These are phyloP conservation scores for Cercospora zeina DNA, from an alignment of 2,329 filamentous ascomycete species.

Conservation along the genomic window DNA sequence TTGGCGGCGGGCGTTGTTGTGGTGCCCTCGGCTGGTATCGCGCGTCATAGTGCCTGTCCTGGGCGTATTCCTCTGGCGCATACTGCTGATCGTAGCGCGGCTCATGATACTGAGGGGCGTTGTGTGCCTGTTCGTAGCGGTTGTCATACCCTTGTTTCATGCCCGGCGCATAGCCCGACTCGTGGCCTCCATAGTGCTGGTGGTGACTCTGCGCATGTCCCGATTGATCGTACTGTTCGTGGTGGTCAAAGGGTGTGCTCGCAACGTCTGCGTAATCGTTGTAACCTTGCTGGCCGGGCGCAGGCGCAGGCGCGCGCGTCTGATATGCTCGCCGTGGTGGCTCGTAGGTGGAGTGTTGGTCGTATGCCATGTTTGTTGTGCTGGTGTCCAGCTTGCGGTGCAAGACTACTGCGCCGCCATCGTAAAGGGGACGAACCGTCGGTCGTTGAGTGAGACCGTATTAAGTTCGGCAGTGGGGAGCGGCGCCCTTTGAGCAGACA, in stretches of 20 bases:
- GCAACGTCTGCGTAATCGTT: slow-evolving; percentile 25
- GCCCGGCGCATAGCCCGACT: slow-evolving; percentile 19
- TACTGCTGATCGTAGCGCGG: slow-evolving; percentile 22
- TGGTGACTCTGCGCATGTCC: slow-evolving; percentile 23
- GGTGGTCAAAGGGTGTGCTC: slow-evolving; percentile 26
- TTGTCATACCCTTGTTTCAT: slow-evolving; percentile 19
- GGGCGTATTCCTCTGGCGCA: slow-evolving; percentile 19
- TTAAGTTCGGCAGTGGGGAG: not conserved
- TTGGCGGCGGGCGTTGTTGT: slow-evolving; percentile 17
- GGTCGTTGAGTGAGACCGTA: not conserved
- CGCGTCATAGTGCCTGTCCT: slow-evolving; percentile 32
- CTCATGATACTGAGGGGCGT: slow-evolving; percentile 13
- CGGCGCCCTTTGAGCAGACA: not conserved
- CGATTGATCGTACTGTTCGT: slow-evolving; percentile 26
- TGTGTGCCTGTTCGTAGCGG: slow-evolving; percentile 21
- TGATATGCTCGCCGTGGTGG: slow-evolving; percentile 30
- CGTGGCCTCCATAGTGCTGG: slow-evolving; percentile 20
- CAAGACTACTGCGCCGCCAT: not conserved
- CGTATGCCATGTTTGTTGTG: slow-evolving; percentile 31
- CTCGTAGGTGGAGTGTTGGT: slow-evolving; percentile 31
- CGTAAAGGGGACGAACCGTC: not conserved
- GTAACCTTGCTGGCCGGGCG: slow-evolving; percentile 21
- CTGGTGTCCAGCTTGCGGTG: slow-evolving; percentile 4
- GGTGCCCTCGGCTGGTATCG: slow-evolving; percentile 34
- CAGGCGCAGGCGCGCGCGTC: slow-evolving; percentile 21